Percentiles rank a stretch among this genome's conserved stretches.
phyloP scores from a whole-genome alignment of 768 basidiomycete genomes.

The Phaffia tasmanica region DNA sequence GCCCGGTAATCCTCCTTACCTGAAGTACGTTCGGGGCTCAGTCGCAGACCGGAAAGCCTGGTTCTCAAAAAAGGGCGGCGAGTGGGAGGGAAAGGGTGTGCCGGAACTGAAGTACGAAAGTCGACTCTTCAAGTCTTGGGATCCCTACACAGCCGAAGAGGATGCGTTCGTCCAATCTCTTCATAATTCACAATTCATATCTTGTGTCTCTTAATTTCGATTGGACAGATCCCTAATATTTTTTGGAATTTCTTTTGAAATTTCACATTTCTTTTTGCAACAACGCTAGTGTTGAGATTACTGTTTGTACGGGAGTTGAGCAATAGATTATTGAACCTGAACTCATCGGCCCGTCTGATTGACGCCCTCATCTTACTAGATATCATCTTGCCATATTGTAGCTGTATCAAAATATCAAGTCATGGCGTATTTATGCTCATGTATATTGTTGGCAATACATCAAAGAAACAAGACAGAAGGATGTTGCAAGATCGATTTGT shows the following conservation, averaged over 20 bases:
- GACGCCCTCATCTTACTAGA: not conserved
- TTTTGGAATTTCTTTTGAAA: no score
- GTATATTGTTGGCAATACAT: no score
- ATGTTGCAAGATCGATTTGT: no score
- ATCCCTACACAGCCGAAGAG: constrained; percentile 36
- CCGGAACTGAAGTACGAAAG: constrained; percentile 32
- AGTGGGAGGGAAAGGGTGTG: constrained; percentile 32
- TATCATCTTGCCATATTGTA: no score
- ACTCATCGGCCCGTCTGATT: not conserved
- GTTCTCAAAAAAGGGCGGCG: constrained; percentile 32
- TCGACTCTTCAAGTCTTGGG: constrained; percentile 35
- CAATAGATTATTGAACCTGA: not conserved
- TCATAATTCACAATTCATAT: not conserved
- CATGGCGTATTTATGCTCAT: no score
- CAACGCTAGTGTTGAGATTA: constrained; percentile 8
- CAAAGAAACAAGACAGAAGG: no score
- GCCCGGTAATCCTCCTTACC: constrained; percentile 35
- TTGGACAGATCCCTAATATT: no score
- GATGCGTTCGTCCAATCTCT: constrained; percentile 28
- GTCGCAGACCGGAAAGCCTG: constrained; percentile 32
- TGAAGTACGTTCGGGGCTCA: constrained; percentile 34
- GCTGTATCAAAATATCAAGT: no score
- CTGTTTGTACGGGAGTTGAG: not conserved
- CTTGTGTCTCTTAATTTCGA: not conserved
- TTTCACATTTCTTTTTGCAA: not conserved